Evolutionary conservation across 768 basidiomycete species (phyloP).

Genomic region (Arthromyces matolae): DNA sequence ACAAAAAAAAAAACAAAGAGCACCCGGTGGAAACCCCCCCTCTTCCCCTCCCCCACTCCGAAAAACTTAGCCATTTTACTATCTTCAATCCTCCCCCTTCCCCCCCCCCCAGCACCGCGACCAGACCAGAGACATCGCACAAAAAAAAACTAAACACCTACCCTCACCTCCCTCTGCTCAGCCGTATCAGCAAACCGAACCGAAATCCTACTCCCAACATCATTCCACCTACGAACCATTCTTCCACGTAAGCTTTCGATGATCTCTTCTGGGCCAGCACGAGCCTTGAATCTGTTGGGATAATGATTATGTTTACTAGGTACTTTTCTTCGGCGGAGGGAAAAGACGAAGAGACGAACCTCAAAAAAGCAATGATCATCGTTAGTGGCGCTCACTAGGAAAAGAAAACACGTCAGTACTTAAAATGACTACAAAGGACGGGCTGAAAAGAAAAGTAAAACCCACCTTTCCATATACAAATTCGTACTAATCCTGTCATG

Average conservation of each 20-base stretch:
- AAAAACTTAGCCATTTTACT: no score
- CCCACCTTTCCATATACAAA: conserved; percentile 74
- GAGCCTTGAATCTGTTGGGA: conserved; percentile 61
- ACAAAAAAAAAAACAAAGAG: no score
- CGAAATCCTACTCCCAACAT: conserved; percentile 70
- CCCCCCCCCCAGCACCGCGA: no score
- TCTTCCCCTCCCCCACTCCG: no score
- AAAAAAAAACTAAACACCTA: conserved; percentile 29
- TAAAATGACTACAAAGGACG: not conserved
- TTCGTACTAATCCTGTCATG: conserved; percentile 68
- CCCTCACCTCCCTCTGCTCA: conserved; percentile 75
- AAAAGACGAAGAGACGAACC: conserved; percentile 36
- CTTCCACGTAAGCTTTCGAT: conserved; percentile 76
- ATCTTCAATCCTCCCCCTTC: no score
- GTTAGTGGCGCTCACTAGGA: conserved; percentile 64
- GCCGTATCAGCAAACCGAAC: conserved; percentile 77
- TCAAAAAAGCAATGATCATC: conserved; percentile 77
- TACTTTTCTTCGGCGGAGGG: not conserved
- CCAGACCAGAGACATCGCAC: no score
- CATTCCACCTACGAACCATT: conserved; percentile 77
- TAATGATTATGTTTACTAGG: no score
- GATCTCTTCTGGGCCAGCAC: conserved; percentile 69
- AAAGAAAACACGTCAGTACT: conserved; percentile 35
- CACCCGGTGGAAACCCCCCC: no score
- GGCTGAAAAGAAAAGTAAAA: not conserved